Conservation (phyloP, 129 eudicot species). For the Flaveria linearis region DNA sequence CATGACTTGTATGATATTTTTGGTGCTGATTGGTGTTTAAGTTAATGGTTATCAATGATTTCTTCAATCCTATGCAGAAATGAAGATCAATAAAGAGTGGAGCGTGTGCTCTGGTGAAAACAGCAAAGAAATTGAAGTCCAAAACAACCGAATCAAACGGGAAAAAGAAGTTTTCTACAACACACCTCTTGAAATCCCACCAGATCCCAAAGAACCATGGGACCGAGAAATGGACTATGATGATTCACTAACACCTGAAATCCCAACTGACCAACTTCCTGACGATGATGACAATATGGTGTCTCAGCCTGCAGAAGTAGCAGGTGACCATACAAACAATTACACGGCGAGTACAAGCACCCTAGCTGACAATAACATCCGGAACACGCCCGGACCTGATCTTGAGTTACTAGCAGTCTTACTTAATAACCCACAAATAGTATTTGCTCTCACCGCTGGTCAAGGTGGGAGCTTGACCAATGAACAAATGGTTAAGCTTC, state of each 20-base stretch:
- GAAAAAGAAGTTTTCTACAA: constrained; percentile 73
- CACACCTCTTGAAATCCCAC: constrained; percentile 60
- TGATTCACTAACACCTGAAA: constrained; percentile 72
- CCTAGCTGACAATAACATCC: constrained; percentile 28
- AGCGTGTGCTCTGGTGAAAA: constrained; percentile 61
- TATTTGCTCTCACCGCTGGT: constrained; percentile 78
- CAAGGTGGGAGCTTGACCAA: constrained; percentile 61
- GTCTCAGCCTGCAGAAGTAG: neutral
- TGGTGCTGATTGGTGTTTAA: neutral
- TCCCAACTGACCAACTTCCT: constrained; percentile 78
- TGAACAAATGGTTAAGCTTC: constrained; percentile 74
- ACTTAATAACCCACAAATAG: constrained; percentile 82
- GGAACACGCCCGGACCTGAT: constrained; percentile 61
- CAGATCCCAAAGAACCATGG: constrained; percentile 93
- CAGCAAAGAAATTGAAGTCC: constrained; percentile 91
- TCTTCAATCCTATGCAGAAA: constrained; percentile 55
- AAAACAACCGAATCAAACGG: constrained; percentile 66
- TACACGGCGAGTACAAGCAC: constrained; percentile 30
- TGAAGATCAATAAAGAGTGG: constrained; percentile 51
- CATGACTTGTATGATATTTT: neutral
- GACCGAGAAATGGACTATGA: constrained; percentile 92
- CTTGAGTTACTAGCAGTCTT: constrained; percentile 77
- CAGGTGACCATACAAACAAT: constrained; percentile 17
- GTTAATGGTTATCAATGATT: constrained; percentile 13
- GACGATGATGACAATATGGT: constrained; percentile 47